Percentiles rank a stretch among this genome's conserved stretches.
phyloP scores from a whole-genome alignment of 139 green algal species.

The Pseudopediastrum boryanum region DNA sequence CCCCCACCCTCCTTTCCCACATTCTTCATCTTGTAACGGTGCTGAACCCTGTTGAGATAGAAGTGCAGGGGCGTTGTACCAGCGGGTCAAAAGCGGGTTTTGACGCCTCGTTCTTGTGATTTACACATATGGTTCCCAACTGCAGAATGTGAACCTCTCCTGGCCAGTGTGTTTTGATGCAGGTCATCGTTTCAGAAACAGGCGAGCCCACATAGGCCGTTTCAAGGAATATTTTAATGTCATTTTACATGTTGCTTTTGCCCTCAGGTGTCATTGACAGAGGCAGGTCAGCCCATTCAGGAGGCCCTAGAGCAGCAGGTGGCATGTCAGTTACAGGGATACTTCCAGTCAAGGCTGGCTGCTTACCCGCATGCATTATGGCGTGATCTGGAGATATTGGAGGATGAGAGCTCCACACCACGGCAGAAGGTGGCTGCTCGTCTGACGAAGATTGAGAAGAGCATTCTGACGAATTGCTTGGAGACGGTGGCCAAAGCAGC shows the following conservation, averaged over 20 bases:
- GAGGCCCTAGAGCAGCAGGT: conserved; percentile 50
- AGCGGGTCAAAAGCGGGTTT: too few relatives aligned
- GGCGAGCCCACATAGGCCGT: too few relatives aligned
- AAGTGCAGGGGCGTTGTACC: too few relatives aligned
- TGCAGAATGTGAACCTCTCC: too few relatives aligned
- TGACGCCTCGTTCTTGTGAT: too few relatives aligned
- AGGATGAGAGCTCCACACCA: conserved; percentile 50
- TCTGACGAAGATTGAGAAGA: conserved; percentile 63
- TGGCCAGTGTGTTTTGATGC: too few relatives aligned
- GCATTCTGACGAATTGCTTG: conserved; percentile 41
- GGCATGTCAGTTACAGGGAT: conserved; percentile 59
- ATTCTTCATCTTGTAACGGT: too few relatives aligned
- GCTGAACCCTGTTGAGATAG: too few relatives aligned
- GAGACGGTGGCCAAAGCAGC: conserved; percentile 22
- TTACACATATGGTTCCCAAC: too few relatives aligned
- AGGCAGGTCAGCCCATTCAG: conserved; percentile 3
- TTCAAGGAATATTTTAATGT: too few relatives aligned
- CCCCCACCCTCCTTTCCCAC: too few relatives aligned
- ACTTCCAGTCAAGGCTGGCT: conserved; percentile 47
- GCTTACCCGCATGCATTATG: conserved; percentile 47
- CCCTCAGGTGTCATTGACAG: conserved; percentile 34
- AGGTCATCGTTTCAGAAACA: too few relatives aligned
- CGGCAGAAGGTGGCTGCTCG: conserved; percentile 66
- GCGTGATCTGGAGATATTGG: conserved; percentile 69
- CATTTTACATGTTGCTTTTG: conserved; percentile 8